Percentiles rank a stretch among this genome's conserved stretches.
Conservation (phyloP, 208 protist species). For the Trypanosoma congolense region DNA sequence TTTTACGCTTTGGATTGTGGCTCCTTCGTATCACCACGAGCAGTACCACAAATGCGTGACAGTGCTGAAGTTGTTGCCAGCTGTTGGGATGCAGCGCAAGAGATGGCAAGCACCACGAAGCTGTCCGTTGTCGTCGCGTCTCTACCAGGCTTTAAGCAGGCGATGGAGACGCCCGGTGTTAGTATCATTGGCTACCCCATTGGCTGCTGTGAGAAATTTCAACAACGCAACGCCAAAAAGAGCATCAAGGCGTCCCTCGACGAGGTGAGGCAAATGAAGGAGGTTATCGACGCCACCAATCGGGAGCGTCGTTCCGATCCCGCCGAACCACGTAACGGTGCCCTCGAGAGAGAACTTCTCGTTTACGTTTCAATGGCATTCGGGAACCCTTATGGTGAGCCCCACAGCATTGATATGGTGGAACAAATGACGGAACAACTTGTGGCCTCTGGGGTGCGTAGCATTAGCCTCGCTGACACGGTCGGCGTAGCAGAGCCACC, state of each 20-base stretch:
- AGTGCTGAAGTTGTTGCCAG: conserved; percentile 28
- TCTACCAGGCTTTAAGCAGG: conserved; percentile 14
- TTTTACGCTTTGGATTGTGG: conserved; percentile 37
- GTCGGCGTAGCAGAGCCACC: conserved; percentile 20
- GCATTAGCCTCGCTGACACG: conserved; percentile 38
- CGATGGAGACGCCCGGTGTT: conserved; percentile 16
- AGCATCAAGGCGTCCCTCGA: conserved; percentile 19
- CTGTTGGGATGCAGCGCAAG: conserved; percentile 9
- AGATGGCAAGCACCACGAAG: conserved; percentile 8
- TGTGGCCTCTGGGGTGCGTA: conserved; percentile 15
- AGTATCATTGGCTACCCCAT: conserved; percentile 37
- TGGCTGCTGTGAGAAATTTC: conserved; percentile 27
- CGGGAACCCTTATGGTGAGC: conserved; percentile 36
- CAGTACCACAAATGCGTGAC: conserved; percentile 40
- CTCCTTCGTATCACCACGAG: conserved; percentile 34
- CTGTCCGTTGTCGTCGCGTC: conserved; percentile 33
- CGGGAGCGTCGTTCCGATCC: neutral
- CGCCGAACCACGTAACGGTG: neutral
- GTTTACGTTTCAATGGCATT: conserved; percentile 43
- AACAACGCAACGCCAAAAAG: conserved; percentile 29
- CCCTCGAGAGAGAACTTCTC: conserved; percentile 22
- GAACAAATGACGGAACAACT: conserved; percentile 18
- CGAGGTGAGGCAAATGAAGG: conserved; percentile 18
- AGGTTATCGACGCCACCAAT: conserved; percentile 4
- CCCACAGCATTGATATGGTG: conserved; percentile 15